Conservation (phyloP, 352 stramenopile species). For the Phytopythium montanum region DNA sequence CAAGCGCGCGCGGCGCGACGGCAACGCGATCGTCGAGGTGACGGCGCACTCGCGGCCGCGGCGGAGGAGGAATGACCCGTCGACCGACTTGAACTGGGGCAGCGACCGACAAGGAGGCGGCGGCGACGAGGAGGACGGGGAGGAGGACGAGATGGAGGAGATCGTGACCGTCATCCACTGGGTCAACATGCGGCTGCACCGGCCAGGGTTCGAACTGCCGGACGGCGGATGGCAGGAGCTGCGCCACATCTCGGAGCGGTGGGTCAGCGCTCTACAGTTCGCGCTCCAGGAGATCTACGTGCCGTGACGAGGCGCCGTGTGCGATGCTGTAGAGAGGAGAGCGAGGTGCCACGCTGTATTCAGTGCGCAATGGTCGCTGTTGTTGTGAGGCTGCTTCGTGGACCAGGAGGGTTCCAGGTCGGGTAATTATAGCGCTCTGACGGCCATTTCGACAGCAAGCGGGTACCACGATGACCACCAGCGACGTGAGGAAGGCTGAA, state of each 20-base stretch:
- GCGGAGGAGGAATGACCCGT: not conserved
- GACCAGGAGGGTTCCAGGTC: not conserved
- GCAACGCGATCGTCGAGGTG: conserved; percentile 32
- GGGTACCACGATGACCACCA: not conserved
- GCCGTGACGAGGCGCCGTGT: not conserved
- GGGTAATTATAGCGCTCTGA: conserved; percentile 1
- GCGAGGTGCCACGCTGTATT: not conserved
- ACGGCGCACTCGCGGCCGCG: conserved; percentile 11
- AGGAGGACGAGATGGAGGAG: conserved; percentile 8
- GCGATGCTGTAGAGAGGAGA: not conserved
- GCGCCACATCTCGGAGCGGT: conserved; percentile 12
- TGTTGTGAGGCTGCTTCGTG: too few species aligned
- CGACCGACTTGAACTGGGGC: not conserved
- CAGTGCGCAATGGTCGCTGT: too few species aligned
- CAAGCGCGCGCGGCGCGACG: conserved; percentile 34
- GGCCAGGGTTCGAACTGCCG: conserved; percentile 9
- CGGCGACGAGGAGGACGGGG: not conserved
- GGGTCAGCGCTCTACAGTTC: conserved; percentile 14
- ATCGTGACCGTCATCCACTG: conserved; percentile 19
- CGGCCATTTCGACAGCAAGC: not conserved
- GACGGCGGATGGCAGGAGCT: conserved; percentile 15
- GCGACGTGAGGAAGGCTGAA: not conserved
- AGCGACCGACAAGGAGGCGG: not conserved
- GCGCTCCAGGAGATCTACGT: conserved; percentile 15
- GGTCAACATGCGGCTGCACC: conserved; percentile 18